Evolutionary conservation across 306 rosid species (phyloP), one percentile per base, ranked within the genome.

Genomic region (Biancaea sappan): DNA sequence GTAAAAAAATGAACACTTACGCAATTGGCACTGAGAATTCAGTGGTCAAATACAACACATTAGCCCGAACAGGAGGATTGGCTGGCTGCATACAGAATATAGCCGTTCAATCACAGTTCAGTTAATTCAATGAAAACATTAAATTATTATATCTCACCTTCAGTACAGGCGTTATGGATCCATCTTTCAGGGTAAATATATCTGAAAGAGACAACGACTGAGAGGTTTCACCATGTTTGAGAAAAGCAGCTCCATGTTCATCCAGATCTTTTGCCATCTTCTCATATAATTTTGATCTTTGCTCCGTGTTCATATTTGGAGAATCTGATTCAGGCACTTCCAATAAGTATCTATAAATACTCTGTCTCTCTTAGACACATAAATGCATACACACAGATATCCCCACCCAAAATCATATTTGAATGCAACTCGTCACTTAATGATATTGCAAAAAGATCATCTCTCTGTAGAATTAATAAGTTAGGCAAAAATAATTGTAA

Each of bases 1-100:
- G 8, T 29, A 47, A 37, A 50, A 16, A 40, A 35, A 58, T 14
- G n/a, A 54, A 76, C 1, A 19, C 96, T 83, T 86, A 94, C 99
- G 86, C 85, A 51, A 94, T 84, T 4, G 85, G 95, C 70, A 83
- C 19, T 1, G 99, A 94, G 80, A 87, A 92, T 18, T 92, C 79
- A 8, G 90, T 28, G 84, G 86, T 82, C 81, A 94, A 50, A 79
- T 90, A 84, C 90, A 94, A 67, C 3, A 90, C 97, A 86, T 71
- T 92, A 32, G 99, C 99, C 54, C 99, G 93, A 2, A 94, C 93
- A 0, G 99, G 96, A 76, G 99, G 99, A 84, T 84, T 79, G 59
- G 96, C 97, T 9, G 92, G 91, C 99, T 94, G 78, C 73, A 83
- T 38, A 65, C 41, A 76, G 57, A 63, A 78, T 43, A 13, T 81